Conservation (phyloP, 441 rosid species). For the Pelargonium cotyledonis region DNA sequence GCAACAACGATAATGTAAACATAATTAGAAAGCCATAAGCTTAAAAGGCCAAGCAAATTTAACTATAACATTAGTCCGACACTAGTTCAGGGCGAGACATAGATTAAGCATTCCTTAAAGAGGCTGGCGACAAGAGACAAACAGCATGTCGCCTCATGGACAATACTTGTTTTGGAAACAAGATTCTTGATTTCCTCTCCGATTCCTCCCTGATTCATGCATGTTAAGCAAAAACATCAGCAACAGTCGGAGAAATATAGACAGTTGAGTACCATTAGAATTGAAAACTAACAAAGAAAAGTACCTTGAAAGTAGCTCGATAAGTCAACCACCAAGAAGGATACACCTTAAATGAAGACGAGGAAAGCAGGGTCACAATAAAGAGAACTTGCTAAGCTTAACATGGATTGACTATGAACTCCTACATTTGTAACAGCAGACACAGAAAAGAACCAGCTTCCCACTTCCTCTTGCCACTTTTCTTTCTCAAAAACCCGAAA, state of each 20-base stretch:
- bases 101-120: not conserved
- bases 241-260: too few species aligned
- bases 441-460: constrained; percentile 18
- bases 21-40: too few species aligned
- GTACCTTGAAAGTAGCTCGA: not conserved
- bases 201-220: not conserved
- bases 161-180: not conserved
- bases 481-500: constrained; percentile 40
- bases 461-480: constrained; percentile 38
- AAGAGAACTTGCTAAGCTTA: constrained; percentile 15
- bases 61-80: too few species aligned
- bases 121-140: not conserved
- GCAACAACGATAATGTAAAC: too few species aligned
- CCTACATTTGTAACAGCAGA: constrained; percentile 25
- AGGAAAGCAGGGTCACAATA: not conserved
- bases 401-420: constrained; percentile 15
- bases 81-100: too few species aligned
- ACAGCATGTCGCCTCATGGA: not conserved
- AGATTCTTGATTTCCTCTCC: not conserved
- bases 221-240: not conserved
- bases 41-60: too few species aligned
- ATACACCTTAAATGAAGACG: too few species aligned
- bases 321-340: not conserved
- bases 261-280: too few species aligned
- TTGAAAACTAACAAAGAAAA: too few species aligned